Evolutionary conservation across 768 basidiomycete species (phyloP).

Genomic region (Dioszegia aurantiaca): DNA sequence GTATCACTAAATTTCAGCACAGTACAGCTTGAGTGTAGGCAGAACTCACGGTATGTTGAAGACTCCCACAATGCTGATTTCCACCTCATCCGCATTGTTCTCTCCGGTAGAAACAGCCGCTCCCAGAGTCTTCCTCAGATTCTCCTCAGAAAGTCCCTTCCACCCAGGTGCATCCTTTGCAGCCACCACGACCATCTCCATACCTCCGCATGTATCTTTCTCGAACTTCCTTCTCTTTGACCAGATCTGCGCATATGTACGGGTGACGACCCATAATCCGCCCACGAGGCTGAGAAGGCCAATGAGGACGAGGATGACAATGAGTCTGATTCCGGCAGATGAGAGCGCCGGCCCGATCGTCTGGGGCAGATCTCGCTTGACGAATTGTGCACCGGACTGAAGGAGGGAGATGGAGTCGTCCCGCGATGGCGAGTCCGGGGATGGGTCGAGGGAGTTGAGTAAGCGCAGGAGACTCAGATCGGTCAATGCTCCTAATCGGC

Average conservation of each 20-base stretch:
- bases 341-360: slow-evolving; percentile 43
- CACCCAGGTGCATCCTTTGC: slow-evolving; percentile 65
- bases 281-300: slow-evolving; percentile 66
- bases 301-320: slow-evolving; percentile 65
- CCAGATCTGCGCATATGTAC: slow-evolving; percentile 63
- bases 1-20: slow-evolving; percentile 60
- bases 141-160: slow-evolving; percentile 69
- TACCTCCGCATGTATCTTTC: slow-evolving; percentile 63
- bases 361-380: slow-evolving; percentile 36
- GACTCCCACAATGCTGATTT: slow-evolving; percentile 60
- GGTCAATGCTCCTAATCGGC: slow-evolving; percentile 66
- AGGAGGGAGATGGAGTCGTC: slow-evolving; percentile 47
- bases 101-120: slow-evolving; percentile 31
- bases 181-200: slow-evolving; percentile 75
- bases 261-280: slow-evolving; percentile 63
- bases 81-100: slow-evolving; percentile 48
- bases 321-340: slow-evolving; percentile 61
- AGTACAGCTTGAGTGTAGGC: not conserved
- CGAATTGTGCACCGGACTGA: not conserved
- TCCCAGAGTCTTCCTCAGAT: slow-evolving; percentile 68
- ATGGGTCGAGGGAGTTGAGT: slow-evolving; percentile 59
- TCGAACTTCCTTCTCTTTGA: slow-evolving; percentile 63
- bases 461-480: slow-evolving; percentile 75
- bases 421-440: slow-evolving; percentile 36
- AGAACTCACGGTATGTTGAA: slow-evolving; percentile 68